Evolutionary conservation across 352 stramenopile genomes (phyloP), one percentile per base, ranked within the genome.

Genomic region (Lagenidium giganteum): DNA sequence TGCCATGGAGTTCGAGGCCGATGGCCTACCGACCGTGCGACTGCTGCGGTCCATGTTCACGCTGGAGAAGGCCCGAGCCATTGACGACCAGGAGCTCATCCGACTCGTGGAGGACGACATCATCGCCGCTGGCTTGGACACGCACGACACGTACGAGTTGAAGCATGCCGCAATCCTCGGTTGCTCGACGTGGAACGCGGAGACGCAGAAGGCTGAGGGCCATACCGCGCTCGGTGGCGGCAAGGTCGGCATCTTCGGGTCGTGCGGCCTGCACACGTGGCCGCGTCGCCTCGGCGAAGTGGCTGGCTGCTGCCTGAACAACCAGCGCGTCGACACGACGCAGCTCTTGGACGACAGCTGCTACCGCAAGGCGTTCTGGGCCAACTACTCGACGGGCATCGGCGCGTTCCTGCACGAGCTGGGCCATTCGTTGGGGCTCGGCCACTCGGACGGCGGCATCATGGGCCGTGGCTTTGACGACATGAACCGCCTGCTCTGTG

Each of bases 81-180:
- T 86, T n/a, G 32, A 69, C 32, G 76, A 78, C 40, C 72, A 88
- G 26, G 22, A 86, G 44, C 62, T 88, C 11, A 79, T 84, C 27
- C 56, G 56, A 4, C 38, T 73, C 6, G 70, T 88, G 6, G 42
- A 66, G 16, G 20, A 74, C 5, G 73, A 87, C 25, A 82, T 87
- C n/a, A 42, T 64, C 24, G 57, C 55, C 0, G 27, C 50, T 1
- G 68, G 67, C 1, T 39, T 66, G 21, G 62, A 83, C 29, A 26
- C 42, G 1, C 40, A 75, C 35, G 30, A 48, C 0, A 50, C 64
- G 17, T 22, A 61, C 5, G 17, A 70, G 39, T 67, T 79, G 37
- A 89, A 87, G 35, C 74, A 89, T 49, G 70, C 63, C 1, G 74
- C 87, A n/a, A 72, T 89, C 33, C 61, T 89, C 5, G 74, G 74